Percentiles rank a stretch among this genome's conserved stretches.
These are phyloP conservation scores for Suillus placidus DNA, from an alignment of 768 basidiomycete genomes.

Conservation along the genomic window DNA sequence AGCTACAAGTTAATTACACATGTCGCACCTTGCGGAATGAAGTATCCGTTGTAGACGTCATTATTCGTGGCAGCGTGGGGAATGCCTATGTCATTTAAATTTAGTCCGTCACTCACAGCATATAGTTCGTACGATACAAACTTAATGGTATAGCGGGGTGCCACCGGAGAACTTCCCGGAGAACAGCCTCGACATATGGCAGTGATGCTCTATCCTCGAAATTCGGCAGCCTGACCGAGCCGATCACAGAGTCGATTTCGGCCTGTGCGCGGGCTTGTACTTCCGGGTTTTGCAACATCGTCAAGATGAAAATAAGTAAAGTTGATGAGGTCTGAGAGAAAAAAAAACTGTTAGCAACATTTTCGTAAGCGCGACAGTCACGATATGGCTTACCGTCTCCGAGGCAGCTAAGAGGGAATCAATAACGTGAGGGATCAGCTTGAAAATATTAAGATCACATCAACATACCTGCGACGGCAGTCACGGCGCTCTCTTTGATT, in stretches of 20 bases:
- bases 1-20: background rate
- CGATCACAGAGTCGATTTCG: conserved; percentile 39
- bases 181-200: conserved; percentile 32
- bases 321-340: conserved; percentile 34
- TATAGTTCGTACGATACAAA: background rate
- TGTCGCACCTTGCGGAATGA: conserved; percentile 54
- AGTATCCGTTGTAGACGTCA: conserved; percentile 49
- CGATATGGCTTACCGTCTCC: conserved; percentile 27
- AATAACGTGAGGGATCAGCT: background rate
- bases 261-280: conserved; percentile 41
- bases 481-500: conserved; percentile 32
- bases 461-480: conserved; percentile 31
- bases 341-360: background rate
- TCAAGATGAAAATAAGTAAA: conserved; percentile 34
- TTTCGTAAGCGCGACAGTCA: background rate
- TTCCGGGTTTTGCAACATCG: conserved; percentile 41
- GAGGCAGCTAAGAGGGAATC: conserved; percentile 25
- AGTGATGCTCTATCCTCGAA: conserved; percentile 32
- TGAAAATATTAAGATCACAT: background rate
- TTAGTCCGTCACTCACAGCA: background rate
- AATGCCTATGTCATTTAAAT: conserved; percentile 23
- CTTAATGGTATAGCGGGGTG: conserved; percentile 35
- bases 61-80: conserved; percentile 39
- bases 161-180: conserved; percentile 40
- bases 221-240: conserved; percentile 32